Percentiles rank a stretch among this genome's conserved stretches.
Evolutionary conservation across 129 eudicot genomes (phyloP).

Genomic region (Gnaphalium uliginosum): DNA sequence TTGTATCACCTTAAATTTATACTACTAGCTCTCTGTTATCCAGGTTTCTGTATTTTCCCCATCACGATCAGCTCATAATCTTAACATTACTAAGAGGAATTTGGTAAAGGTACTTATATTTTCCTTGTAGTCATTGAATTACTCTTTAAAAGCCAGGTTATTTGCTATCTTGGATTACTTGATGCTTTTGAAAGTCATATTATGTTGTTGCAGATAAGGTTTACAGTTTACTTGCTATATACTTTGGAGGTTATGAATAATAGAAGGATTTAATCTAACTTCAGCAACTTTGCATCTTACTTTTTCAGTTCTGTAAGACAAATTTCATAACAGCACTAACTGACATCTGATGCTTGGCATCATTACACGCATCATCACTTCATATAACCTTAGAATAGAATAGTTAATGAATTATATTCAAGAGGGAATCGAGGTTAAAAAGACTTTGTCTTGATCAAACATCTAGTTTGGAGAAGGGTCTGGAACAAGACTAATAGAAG

Average conservation of each 20-base stretch:
- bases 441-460: not conserved
- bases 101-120: constrained; percentile 56
- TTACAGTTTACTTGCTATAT: constrained; percentile 8
- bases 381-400: constrained; percentile 10
- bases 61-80: constrained; percentile 50
- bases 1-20: not conserved
- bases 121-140: not conserved
- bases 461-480: not conserved
- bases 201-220: constrained; percentile 12
- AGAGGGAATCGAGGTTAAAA: not conserved
- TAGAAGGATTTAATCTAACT: no score
- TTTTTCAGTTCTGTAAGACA: not conserved
- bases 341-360: no score
- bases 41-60: constrained; percentile 79
- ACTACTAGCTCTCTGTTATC: constrained; percentile 15
- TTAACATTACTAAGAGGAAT: constrained; percentile 66
- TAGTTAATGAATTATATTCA: not conserved
- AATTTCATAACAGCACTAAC: not conserved
- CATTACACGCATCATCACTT: not conserved
- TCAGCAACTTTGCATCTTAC: not conserved
- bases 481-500: not conserved
- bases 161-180: not conserved
- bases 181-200: constrained; percentile 8
- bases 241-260: constrained; percentile 8
- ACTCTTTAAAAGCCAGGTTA: not conserved